Conservation (phyloP, 441 rosid species). For the Mallotus japonicus region DNA sequence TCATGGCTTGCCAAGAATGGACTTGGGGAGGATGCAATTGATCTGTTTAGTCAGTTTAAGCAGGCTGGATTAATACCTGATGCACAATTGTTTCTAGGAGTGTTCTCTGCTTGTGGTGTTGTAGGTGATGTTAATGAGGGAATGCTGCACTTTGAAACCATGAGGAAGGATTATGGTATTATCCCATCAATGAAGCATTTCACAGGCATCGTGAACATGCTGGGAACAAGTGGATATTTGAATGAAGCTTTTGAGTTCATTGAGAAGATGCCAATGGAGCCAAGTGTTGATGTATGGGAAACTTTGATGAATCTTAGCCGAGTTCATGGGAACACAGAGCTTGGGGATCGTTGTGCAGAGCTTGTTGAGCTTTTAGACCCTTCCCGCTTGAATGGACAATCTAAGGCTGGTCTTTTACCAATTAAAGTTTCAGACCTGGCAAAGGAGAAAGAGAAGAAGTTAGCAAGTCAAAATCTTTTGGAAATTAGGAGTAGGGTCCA, state of each 20-base stretch:
- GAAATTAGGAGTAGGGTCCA: slow-evolving; percentile 44
- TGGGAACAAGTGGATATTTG: slow-evolving; percentile 62
- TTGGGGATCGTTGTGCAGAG: slow-evolving; percentile 84
- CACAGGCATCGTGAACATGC: slow-evolving; percentile 58
- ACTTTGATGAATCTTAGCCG: slow-evolving; percentile 69
- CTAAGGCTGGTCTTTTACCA: slow-evolving; percentile 68
- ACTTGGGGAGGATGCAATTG: slow-evolving; percentile 78
- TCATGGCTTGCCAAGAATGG: slow-evolving; percentile 66
- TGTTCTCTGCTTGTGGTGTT: slow-evolving; percentile 63
- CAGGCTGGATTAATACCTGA: slow-evolving; percentile 61
- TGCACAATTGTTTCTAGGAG: slow-evolving; percentile 48
- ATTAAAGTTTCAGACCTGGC: slow-evolving; percentile 46
- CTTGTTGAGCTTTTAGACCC: slow-evolving; percentile 57
- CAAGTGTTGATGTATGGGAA: slow-evolving; percentile 67
- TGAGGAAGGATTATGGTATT: slow-evolving; percentile 56
- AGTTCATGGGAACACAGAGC: slow-evolving; percentile 70
- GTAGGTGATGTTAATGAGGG: slow-evolving; percentile 77
- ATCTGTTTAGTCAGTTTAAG: slow-evolving; percentile 65
- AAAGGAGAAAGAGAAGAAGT: slow-evolving; percentile 46
- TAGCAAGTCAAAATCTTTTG: slow-evolving; percentile 36
- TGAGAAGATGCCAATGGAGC: slow-evolving; percentile 63
- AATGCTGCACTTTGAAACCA: slow-evolving; percentile 67
- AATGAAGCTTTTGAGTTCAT: slow-evolving; percentile 77
- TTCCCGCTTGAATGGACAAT: slow-evolving; percentile 47
- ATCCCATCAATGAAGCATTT: slow-evolving; percentile 66